Conservation (phyloP, 2,329 filamentous ascomycete species). For the Coniosporium tulheliwenetii region DNA sequence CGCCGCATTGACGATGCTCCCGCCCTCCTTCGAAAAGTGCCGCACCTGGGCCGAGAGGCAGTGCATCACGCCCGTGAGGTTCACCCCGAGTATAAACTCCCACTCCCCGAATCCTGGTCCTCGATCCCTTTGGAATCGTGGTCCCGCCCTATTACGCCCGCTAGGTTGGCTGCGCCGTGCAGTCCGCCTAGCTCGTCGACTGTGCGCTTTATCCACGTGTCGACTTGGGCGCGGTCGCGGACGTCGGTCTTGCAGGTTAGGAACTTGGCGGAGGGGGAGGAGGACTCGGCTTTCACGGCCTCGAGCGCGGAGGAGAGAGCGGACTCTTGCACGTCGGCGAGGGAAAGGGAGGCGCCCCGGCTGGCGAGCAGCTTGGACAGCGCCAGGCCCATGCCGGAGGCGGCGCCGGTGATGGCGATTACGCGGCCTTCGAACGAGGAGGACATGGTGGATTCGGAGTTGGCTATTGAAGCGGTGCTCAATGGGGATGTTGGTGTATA, state of each 20-base stretch:
- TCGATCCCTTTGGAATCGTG: slow-evolving; percentile 5
- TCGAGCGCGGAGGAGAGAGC: no score
- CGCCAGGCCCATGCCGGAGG: no score
- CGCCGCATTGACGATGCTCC: slow-evolving; percentile 41
- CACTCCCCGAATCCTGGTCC: slow-evolving; percentile 24
- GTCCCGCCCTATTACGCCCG: slow-evolving; percentile 15
- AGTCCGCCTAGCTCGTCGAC: slow-evolving; percentile 19
- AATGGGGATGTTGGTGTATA: no score
- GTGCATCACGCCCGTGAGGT: slow-evolving; percentile 32
- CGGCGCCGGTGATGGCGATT: no score
- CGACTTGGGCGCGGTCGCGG: slow-evolving; percentile 12
- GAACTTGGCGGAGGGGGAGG: no score
- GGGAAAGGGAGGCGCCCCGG: no score
- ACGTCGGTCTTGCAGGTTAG: slow-evolving; percentile 11
- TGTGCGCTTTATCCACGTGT: slow-evolving; percentile 17
- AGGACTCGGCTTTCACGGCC: no score
- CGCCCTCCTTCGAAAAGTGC: slow-evolving; percentile 23
- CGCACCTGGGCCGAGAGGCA: slow-evolving; percentile 30
- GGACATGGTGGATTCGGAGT: no score
- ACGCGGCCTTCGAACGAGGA: no score
- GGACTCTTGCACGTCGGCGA: no score
- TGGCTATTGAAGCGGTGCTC: no score
- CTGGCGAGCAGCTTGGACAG: no score
- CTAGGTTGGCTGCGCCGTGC: slow-evolving; percentile 29
- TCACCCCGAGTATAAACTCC: slow-evolving; percentile 27